Evolutionary conservation across 441 rosid genomes (phyloP), one percentile per base, ranked within the genome.

Genomic region (Eruca vesicaria): DNA sequence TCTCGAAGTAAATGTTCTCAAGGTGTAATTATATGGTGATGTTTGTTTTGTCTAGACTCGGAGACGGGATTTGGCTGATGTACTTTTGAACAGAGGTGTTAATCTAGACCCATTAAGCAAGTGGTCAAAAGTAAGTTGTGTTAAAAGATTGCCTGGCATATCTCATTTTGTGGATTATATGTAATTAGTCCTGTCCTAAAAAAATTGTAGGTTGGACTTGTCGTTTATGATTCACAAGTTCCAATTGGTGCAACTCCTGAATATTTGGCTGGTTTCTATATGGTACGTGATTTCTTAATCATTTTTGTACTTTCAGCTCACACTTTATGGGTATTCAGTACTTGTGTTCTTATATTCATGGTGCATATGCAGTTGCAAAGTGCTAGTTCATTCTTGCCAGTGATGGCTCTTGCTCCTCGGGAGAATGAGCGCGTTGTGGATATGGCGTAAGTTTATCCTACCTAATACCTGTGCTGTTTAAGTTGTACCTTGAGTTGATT

Each of bases 171-270:
- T 72, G 74, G 53, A 50, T 28, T 50, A 73, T 64, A 7, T 62
- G 60, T 63, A 23, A 36, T 18, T 64, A n/a, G 38, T 14, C 9
- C 14, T 74, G 15, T 36, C 69, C 7, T 58, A 16, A 26, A 16
- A 26, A 69, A 59, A 45, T 63, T 76, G 66, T 80, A 94, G 99
- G 98, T 92, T 75, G 98, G 99, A 71, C 86, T 94, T 64, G 89
- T 90, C 70, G 98, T 92, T 12, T 90, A 90, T 66, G 97, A 94
- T 75, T 92, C 98, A 15, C 99, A 92, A 85, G 97, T 92, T 38
- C 96, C 96, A n/a, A 86, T 94, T 32, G 99, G 99, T 77, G 97
- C 99, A 62, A 95, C 99, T 68, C 99, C 99, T 71, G 99, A 95
- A 82, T 95, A 93, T 82, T 85, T 78, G 69, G 81, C 81, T 52